phyloP scores from a whole-genome alignment of 1,284 basidiomycete species.

The Moesziomyces sp. region DNA sequence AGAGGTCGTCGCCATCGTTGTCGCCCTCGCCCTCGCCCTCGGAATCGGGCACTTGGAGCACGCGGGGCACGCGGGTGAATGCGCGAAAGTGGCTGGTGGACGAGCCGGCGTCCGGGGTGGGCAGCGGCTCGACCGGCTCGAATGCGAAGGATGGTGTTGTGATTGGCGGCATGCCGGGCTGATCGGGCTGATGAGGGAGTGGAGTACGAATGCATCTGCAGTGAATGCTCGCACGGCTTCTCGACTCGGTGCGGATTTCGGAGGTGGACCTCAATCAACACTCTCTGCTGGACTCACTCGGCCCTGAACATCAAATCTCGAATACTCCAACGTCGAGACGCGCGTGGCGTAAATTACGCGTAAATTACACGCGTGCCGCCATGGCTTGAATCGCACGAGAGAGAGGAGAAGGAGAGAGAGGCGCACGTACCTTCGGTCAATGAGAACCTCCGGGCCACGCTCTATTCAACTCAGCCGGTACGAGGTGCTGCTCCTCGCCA shows the following conservation, averaged over 20 bases:
- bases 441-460: too few species aligned
- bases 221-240: too few species aligned
- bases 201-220: too few species aligned
- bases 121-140: slow-evolving; percentile 28
- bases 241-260: too few species aligned
- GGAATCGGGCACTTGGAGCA: slow-evolving; percentile 31
- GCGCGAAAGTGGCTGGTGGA: slow-evolving; percentile 41
- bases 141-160: slow-evolving; percentile 20
- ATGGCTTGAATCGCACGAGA: slow-evolving; percentile 25
- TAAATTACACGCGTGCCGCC: slow-evolving; percentile 13
- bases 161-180: slow-evolving; percentile 6
- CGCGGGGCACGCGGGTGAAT: slow-evolving; percentile 22
- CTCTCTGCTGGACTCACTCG: background rate
- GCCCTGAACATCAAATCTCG: too few species aligned
- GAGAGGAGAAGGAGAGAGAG: background rate
- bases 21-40: slow-evolving; percentile 18
- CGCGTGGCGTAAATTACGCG: slow-evolving; percentile 43
- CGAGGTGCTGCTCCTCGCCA: too few species aligned
- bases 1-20: too few species aligned
- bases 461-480: too few species aligned
- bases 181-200: too few species aligned
- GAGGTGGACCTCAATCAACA: slow-evolving; percentile 17
- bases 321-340: too few species aligned
- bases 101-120: slow-evolving; percentile 9
- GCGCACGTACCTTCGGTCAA: slow-evolving; percentile 13